These are phyloP conservation scores for Phaeotremella fagi DNA, from an alignment of 768 basidiomycete species.

Conservation along the genomic window DNA sequence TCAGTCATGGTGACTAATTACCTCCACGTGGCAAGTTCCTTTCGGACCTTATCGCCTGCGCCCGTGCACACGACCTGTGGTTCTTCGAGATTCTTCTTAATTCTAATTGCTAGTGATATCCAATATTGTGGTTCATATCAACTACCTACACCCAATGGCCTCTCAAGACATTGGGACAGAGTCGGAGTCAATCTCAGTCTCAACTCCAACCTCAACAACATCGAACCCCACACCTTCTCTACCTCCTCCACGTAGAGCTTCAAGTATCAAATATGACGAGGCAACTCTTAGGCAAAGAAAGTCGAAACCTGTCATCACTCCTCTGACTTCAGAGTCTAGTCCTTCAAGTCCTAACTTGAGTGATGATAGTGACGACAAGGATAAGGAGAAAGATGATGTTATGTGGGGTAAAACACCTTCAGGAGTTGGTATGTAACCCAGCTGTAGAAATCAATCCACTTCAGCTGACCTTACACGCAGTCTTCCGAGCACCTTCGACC, in stretches of 20 bases:
- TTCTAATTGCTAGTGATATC: no score
- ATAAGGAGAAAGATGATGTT: slow-evolving; percentile 54
- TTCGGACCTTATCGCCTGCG: no score
- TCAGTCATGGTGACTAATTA: no score
- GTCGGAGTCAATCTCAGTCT: no score
- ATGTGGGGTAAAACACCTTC: slow-evolving; percentile 63
- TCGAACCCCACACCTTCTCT: neutral
- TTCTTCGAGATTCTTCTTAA: neutral
- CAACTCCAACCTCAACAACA: neutral
- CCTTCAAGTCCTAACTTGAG: neutral
- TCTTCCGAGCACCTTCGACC: slow-evolving; percentile 64
- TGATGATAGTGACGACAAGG: neutral
- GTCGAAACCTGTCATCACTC: neutral
- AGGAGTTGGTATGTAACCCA: slow-evolving; percentile 27
- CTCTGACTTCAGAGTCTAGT: neutral
- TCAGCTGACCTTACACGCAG: slow-evolving; percentile 50
- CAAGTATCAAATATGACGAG: neutral
- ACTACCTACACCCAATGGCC: no score
- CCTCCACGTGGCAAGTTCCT: no score
- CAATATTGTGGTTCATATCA: no score
- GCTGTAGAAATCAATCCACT: neutral
- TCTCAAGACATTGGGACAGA: no score
- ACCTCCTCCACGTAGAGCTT: neutral
- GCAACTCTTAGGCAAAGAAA: neutral
- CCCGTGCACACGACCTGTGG: neutral